Evolutionary conservation across 345 rosid genomes (phyloP).

Genomic region (Populus simonii): DNA sequence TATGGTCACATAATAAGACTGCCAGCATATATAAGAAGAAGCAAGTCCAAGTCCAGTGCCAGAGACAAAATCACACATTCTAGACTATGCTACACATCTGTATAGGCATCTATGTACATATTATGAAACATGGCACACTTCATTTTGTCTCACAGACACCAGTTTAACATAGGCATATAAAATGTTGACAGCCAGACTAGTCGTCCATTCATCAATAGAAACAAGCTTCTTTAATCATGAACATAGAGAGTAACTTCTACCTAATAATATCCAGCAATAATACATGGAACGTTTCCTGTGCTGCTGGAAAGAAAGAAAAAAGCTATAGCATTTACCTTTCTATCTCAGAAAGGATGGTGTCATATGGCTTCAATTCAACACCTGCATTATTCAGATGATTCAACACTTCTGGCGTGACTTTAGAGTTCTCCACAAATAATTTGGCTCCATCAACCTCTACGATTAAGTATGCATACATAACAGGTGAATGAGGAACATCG

Average conservation of each 20-base stretch:
- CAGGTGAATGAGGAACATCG: slow-evolving; percentile 97
- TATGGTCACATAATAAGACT: slow-evolving; percentile 8
- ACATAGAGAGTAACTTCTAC: neutral
- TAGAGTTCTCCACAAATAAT: slow-evolving; percentile 62
- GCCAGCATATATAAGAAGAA: neutral
- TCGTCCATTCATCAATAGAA: neutral
- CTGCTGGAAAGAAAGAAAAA: neutral
- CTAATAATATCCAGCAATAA: neutral
- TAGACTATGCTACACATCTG: neutral
- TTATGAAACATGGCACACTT: neutral
- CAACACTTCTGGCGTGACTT: slow-evolving; percentile 70
- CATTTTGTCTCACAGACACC: neutral
- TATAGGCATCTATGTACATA: neutral
- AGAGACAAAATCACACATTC: neutral
- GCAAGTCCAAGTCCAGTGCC: neutral
- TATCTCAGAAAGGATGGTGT: slow-evolving; percentile 69
- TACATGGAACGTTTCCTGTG: neutral
- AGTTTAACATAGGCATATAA: neutral
- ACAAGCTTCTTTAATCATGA: neutral
- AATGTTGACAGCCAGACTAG: neutral
- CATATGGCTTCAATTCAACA: slow-evolving; percentile 64
- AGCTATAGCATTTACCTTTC: slow-evolving; percentile 45
- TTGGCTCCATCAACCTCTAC: slow-evolving; percentile 67
- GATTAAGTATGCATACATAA: slow-evolving; percentile 79
- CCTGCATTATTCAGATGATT: slow-evolving; percentile 69